Evolutionary conservation across 345 rosid genomes (phyloP), one percentile per base, ranked within the genome.

Genomic region (Euphorbia peplus): DNA sequence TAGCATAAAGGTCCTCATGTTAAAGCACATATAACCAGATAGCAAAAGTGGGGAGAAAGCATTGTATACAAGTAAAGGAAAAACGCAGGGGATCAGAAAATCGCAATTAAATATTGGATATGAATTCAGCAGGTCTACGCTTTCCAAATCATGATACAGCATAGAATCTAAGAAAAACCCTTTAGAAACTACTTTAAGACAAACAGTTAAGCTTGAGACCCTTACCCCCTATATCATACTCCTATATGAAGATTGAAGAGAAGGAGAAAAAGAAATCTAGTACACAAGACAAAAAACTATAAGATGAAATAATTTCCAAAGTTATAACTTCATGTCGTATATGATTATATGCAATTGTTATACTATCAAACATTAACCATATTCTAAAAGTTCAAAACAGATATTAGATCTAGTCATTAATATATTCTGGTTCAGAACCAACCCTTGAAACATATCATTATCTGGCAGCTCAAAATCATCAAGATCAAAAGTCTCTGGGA

Each of bases 391-490:
- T n/a, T n/a, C n/a, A n/a, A n/a, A 63, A 26, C 5, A 51, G 50
- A 18, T 22, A 22, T 26, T 48, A 48, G 26, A 10, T 44, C 46
- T 29, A 4, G 7, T 4, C 39, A 50, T 16, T 16, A 69, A 48
- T 21, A 46, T 8, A 3, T 30, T 60, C 30, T 13, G 12, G 10
- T 70, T 68, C 41, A 58, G 63, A 79, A 87, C 98, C 79, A 77
- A 95, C 99, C 98, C 95, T 73, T 92, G 98, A 71, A 90, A 86
- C 22, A 88, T 80, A 68, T 90, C 99, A 81, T 82, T 90, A 67
- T 95, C 97, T 80, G 98, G 99, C 71, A 95, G 90, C 91, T 95
- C 99, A 82, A 95, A 95, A 74, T 95, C 99, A 81, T 92, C 99
- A 77, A 95, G 99, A 84, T 95, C 99, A 84, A 95, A 95, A 35